Base-by-base conservation (phyloP, 108 stramenopile genomes). In the Seminavis robusta region DNA sequence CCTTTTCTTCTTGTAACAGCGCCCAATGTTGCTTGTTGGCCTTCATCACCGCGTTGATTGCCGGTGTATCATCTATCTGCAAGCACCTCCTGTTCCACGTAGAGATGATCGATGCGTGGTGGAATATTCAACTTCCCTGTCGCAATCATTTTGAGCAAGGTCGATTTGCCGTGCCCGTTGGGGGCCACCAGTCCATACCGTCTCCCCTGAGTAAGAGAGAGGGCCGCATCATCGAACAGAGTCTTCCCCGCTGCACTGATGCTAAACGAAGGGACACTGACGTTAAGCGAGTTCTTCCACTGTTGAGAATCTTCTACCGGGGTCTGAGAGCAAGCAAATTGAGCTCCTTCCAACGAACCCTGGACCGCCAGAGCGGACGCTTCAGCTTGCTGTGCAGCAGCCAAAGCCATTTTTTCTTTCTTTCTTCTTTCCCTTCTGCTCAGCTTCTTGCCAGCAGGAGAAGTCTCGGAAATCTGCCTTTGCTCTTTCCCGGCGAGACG, bases 71-170 rank as follows among this genome's bases (percentile, higher is more conserved):
- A 58, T 97, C n/a, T 80, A 47, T 79, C 93, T 4, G 97, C 98
- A 19, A 90, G 70, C 25, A 97, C 98, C 69, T 99, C 99, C 70
- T 99, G 99, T 62, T 99, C 99, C 25, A 99, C 99, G 62, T 98
- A 98, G 54, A 99, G 75, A 56, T 90, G 92, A 70, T 99, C 99
- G 40, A 99, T 79, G 31, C 90, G 74, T 17, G 91, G 96, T 1
- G 99, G 99, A 2, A 99, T 72, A 42, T 83, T 85, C 61, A 99
- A 77, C 56, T 98, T 96, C 6, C 78, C 49, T 16, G 95, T 86
- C 25, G 95, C 97, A 69, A 99, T 96, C 95, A 98, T 95, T 67
- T 98, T 98, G 56, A 52, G 43, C 45, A 92, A 60, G 20, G 91
- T 93, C 27, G 90, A 87, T 63, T 95, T 97, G 0, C 96, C 96